Percentiles rank a stretch among this genome's conserved stretches.
Conservation (phyloP, 352 stramenopile species). For the Aphanomyces euteiches region DNA sequence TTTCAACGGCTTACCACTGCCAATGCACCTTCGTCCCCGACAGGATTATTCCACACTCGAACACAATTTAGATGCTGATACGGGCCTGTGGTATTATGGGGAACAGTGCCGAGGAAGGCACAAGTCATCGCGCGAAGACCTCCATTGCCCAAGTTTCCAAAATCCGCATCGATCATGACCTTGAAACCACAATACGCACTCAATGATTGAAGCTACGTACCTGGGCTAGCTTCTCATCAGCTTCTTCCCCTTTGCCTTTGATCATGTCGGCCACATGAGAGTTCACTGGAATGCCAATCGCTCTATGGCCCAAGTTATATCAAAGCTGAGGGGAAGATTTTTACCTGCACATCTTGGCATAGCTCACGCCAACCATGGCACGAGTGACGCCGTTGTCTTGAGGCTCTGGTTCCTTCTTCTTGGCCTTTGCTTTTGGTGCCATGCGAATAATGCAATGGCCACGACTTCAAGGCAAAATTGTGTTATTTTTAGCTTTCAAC, state of each 20-base stretch:
- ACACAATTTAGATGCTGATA: constrained; percentile 71
- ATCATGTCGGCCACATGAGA: constrained; percentile 66
- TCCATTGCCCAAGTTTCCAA: constrained; percentile 53
- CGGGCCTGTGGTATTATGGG: constrained; percentile 54
- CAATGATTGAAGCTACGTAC: constrained; percentile 30
- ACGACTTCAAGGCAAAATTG: too few species aligned
- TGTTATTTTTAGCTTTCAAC: too few species aligned
- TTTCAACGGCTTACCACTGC: constrained; percentile 48
- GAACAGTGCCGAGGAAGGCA: constrained; percentile 61
- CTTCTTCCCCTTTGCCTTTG: constrained; percentile 60
- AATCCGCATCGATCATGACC: constrained; percentile 75
- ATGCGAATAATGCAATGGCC: neutral
- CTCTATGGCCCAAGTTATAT: constrained; percentile 32
- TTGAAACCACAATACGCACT: constrained; percentile 25
- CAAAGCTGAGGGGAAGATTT: neutral
- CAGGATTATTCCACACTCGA: constrained; percentile 76
- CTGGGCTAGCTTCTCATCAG: constrained; percentile 54
- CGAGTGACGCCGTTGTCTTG: constrained; percentile 67
- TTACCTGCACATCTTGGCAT: constrained; percentile 75
- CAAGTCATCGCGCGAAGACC: constrained; percentile 62
- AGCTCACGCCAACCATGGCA: constrained; percentile 59
- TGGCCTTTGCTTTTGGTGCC: constrained; percentile 39
- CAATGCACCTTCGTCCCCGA: constrained; percentile 65
- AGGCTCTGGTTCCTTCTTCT: constrained; percentile 48
- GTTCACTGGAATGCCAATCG: constrained; percentile 66